A percentile compares a stretch with the other conserved stretches of the same genome.
Evolutionary conservation across 306 rosid species (phyloP).

Genomic region (Neltuma alba): DNA sequence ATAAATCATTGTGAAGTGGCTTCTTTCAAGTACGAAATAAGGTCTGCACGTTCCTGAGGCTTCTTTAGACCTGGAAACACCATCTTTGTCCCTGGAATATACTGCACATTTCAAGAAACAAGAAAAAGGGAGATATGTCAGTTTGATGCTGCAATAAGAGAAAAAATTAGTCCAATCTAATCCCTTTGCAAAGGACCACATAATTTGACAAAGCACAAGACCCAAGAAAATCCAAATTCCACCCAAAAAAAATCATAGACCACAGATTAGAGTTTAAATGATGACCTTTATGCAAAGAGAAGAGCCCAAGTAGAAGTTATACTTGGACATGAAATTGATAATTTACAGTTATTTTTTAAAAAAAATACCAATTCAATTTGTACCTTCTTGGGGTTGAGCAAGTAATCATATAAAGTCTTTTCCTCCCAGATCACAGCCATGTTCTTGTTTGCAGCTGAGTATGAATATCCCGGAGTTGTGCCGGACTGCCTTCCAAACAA

Average conservation of each 20-base stretch:
- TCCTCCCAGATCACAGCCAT: slow-evolving; percentile 71
- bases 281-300: neutral
- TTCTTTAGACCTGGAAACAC: slow-evolving; percentile 72
- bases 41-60: slow-evolving; percentile 94
- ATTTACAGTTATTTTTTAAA: neutral
- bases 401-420: slow-evolving; percentile 61
- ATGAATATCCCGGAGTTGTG: slow-evolving; percentile 64
- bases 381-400: slow-evolving; percentile 72
- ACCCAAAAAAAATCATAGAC: neutral
- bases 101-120: slow-evolving; percentile 44
- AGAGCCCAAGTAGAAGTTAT: neutral
- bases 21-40: slow-evolving; percentile 82
- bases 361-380: neutral
- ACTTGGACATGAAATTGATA: neutral
- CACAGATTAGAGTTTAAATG: neutral
- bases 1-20: slow-evolving; percentile 59
- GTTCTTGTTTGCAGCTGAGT: slow-evolving; percentile 67
- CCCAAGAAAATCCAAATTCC: slow-evolving; percentile 1
- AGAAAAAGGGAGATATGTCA: slow-evolving; percentile 6
- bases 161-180: neutral
- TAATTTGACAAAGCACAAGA: slow-evolving; percentile 13
- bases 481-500: slow-evolving; percentile 72
- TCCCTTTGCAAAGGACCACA: neutral
- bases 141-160: neutral
- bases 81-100: too few species aligned